phyloP scores from a whole-genome alignment of 768 basidiomycete species.

The Pulveroboletus sp. region DNA sequence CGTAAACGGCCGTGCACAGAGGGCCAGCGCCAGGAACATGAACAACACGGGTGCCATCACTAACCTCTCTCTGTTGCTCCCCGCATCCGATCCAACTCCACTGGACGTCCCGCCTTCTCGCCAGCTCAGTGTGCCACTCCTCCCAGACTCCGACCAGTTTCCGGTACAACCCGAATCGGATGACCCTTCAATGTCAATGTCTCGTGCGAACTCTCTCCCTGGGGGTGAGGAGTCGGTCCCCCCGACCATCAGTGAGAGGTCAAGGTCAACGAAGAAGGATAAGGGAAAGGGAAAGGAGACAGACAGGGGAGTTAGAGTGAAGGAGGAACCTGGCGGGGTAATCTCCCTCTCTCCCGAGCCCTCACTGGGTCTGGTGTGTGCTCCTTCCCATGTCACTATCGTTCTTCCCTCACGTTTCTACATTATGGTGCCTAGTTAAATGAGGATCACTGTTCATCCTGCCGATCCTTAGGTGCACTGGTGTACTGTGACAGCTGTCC shows the following conservation, averaged over 20 bases:
- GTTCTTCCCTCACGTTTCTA: constrained; percentile 15
- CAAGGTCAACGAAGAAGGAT: constrained; percentile 32
- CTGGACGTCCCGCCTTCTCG: constrained; percentile 38
- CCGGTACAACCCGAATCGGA: constrained; percentile 55
- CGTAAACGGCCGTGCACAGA: constrained; percentile 64
- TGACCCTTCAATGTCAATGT: constrained; percentile 48
- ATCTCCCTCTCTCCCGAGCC: constrained; percentile 37
- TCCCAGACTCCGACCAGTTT: constrained; percentile 50
- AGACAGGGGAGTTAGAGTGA: constrained; percentile 37
- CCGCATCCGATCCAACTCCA: constrained; percentile 36
- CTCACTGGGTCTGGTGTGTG: constrained; percentile 36
- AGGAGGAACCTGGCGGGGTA: constrained; percentile 41
- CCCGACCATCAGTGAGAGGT: constrained; percentile 23
- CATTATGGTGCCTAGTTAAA: constrained; percentile 41
- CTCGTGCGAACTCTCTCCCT: constrained; percentile 57
- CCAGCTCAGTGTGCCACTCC: constrained; percentile 36
- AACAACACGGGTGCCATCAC: constrained; percentile 42
- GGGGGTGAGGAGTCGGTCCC: constrained; percentile 26
- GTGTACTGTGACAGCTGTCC: constrained; percentile 98
- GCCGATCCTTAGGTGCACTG: constrained; percentile 75
- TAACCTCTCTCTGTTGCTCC: constrained; percentile 22
- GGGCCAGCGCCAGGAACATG: constrained; percentile 65
- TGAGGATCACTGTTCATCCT: constrained; percentile 84
- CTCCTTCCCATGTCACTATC: constrained; percentile 3
- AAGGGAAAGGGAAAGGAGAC: constrained; percentile 49